phyloP scores from a whole-genome alignment of 352 stramenopile species.

The Globisporangium parvum region DNA sequence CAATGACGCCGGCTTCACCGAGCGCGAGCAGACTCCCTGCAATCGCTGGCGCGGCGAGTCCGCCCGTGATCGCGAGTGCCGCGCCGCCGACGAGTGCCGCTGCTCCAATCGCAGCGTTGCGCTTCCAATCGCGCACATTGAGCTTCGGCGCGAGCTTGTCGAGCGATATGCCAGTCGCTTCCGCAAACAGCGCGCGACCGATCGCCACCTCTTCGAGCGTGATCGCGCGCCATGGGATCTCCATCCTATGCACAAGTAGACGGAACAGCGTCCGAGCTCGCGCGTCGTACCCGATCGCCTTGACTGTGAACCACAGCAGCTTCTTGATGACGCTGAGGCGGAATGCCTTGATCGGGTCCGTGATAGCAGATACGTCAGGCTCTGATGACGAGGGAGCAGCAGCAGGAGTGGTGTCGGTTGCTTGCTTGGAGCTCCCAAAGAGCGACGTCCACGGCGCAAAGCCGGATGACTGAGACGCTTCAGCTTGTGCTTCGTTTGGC shows the following conservation, averaged over 20 bases:
- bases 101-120: slow-evolving; percentile 64
- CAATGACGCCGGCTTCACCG: slow-evolving; percentile 49
- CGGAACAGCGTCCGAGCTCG: slow-evolving; percentile 50
- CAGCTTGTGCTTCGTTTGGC: not conserved
- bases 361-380: not conserved
- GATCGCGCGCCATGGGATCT: slow-evolving; percentile 48
- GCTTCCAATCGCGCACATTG: slow-evolving; percentile 72
- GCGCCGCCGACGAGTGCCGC: slow-evolving; percentile 63
- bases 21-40: slow-evolving; percentile 55
- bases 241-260: slow-evolving; percentile 33
- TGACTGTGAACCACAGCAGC: slow-evolving; percentile 77
- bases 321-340: slow-evolving; percentile 57
- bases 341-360: slow-evolving; percentile 27
- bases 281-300: slow-evolving; percentile 72
- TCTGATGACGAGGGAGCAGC: not conserved
- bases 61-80: slow-evolving; percentile 64
- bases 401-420: not conserved
- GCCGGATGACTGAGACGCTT: not conserved
- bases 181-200: slow-evolving; percentile 53
- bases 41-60: slow-evolving; percentile 59
- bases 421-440: not conserved
- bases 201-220: slow-evolving; percentile 59
- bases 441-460: slow-evolving; percentile 1
- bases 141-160: slow-evolving; percentile 53
- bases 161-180: slow-evolving; percentile 60